Base-by-base conservation (phyloP, 495 filamentous ascomycete species). In the Trypethelium eluteriae region DNA sequence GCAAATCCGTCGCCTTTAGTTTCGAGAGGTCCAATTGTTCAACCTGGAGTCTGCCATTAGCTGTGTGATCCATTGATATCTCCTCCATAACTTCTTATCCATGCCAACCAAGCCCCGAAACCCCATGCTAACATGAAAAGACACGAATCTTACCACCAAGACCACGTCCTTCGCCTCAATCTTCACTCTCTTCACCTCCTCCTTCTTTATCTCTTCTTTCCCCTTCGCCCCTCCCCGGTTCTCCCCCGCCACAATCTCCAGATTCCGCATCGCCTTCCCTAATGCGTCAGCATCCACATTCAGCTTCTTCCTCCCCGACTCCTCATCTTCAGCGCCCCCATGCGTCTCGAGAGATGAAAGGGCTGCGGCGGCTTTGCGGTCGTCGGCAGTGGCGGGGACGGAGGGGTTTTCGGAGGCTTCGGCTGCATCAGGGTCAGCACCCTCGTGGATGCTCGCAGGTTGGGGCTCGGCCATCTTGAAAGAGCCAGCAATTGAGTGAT, bases 311-410 rank as follows among this genome's bases (percentile, higher is more conserved):
- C 50, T 63, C 6, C 77, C 64, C 10, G 71, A 66, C 34, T 79
- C 68, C 41, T 72, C 73, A n/a, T 79, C 78, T 6, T 84, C 80
- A 63, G 88, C 89, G 65, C 86, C 86, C 67, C 77, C 78, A 41
- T 74, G 77, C 36, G 83, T 76, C 70, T 93, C 88, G 64, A 96
- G 88, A 65, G 86, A 85, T 68, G 85, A 86, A 71, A 96, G 86
- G 18, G 93, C 92, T 36, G 90, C 91, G 66, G 91, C 91, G 32
- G 93, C 90, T 78, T 94, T 96, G 76, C 91, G 89, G 79, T 94
- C 92, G 77, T 95, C 91, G 68, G 91, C 89, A 64, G 84, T 86
- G 49, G 86, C 79, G 53, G 88, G 85, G 35, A 84, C 77, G 53
- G 83, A 61, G 14, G 53, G 53, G 53, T 59, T 59, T 59, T 59